Evolutionary conservation across 75 land plant species (phyloP), one percentile per base, ranked within the genome.

Genomic region (Pseudotsuga menziesii): DNA sequence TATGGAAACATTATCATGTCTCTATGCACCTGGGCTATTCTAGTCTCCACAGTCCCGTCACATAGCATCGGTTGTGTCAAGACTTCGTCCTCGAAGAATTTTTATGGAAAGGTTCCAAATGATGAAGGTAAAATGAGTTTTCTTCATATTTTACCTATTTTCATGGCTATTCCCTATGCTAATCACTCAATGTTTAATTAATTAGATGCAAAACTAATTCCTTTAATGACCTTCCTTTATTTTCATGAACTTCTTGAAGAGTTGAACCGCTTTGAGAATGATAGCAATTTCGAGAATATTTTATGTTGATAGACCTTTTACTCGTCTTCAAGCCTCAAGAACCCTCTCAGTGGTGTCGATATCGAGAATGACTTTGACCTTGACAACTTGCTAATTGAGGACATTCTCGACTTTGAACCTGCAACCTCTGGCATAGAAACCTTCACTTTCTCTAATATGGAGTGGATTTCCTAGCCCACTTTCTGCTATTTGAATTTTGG

Each of bases 21-120:
- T 2, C 39, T 20, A 5, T 67, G 71, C 48, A 67, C 71, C 20
- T 67, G 71, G 71, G 71, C 71, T 19, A 67, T 44, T 67, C 20
- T 67, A 67, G 71, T 67, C 48, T 67, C 71, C 17, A 67, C 71
- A 17, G 71, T 67, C 7, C 71, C 71, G 35, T 67, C 48, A 35
- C 71, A 17, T 20, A 67, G 71, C 71, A 7, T 67, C 3, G 20
- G 39, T 67, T n/a, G 44, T 1, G 48, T 29, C 48, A 5, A 36
- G 16, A 32, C 41, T 13, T n/a, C 11, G 27, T 41, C 44, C 44
- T 41, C 44, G 44, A 9, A 5, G 36, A 32, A 63, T 4, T 39
- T 39, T 67, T 20, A 1, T 22, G 1, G 52, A 61, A 61, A 44
- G 5, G 7, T 44, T 44, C 48, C 7, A 44, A 9, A 44, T 44